Evolutionary conservation across 2,329 filamentous ascomycete genomes (phyloP), one percentile per base, ranked within the genome.

Genomic region (Tetracladium maxilliforme): DNA sequence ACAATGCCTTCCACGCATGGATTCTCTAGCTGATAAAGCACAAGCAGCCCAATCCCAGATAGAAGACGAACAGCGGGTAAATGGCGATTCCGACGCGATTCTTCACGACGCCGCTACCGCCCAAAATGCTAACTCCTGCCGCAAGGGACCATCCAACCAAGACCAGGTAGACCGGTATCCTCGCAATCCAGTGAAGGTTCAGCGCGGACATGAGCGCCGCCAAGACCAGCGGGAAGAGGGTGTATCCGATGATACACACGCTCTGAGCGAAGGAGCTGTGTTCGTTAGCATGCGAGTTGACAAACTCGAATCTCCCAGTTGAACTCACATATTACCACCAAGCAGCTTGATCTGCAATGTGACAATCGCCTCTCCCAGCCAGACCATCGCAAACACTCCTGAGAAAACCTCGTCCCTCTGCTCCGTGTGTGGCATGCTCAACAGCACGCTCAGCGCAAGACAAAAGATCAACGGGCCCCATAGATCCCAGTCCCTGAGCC

Each of bases 381-480:
- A 98, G 27, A 98, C 77, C 54, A 92, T 80, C 23, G 84, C 83
- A 54, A 98, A 98, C 22, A 98, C 84, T 4, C 90, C 90, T 18
- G 83, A 92, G 49, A 98, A 98, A 15, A 95, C 86, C 20, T 80
- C 55, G 32, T 86, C 82, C 44, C 77, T 80, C 58, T 98, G 90
- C 23, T 83, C 70, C 2, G 67, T 63, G 38, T n/a, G 74, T 66
- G 10, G 83, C 83, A 33, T 78, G 38, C 86, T 92, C 30, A 98
- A 61, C 40, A 98, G 70, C 51, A 93, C 64, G 38, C 82, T 87
- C 30, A 98, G 60, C 30, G 92, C 58, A 37, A 98, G 57, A 42
- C 87, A 94, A 58, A 98, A 98, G 36, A 98, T 73, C 29, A 98
- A 60, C 18, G 90, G 90, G 0, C 90, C 90, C 90, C 90, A 98